These are phyloP conservation scores for Hawksworthiomyces lignivorus DNA, from an alignment of 2,329 filamentous ascomycete species.

Conservation along the genomic window DNA sequence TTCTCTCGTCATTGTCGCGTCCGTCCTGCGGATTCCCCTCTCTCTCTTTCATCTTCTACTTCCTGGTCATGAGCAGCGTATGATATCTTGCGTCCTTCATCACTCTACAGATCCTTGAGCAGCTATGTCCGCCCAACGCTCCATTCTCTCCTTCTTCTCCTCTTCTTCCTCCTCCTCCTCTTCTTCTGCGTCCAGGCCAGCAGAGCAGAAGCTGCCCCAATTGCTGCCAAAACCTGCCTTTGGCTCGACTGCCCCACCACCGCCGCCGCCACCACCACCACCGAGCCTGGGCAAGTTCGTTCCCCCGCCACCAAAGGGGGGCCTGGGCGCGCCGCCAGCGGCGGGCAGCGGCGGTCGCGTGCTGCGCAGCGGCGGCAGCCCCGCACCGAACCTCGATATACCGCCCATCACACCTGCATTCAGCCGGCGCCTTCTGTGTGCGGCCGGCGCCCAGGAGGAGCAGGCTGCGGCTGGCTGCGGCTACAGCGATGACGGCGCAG, in stretches of 20 bases:
- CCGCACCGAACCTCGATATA: slow-evolving; percentile 2
- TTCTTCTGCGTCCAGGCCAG: slow-evolving; percentile 21
- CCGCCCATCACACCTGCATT: slow-evolving; percentile 9
- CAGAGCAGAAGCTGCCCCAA: too few relatives aligned
- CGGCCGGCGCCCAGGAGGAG: slow-evolving; percentile 6
- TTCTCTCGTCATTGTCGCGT: too few relatives aligned
- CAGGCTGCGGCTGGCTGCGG: not conserved
- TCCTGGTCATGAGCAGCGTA: too few relatives aligned
- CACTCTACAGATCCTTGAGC: too few relatives aligned
- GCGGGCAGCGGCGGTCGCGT: not conserved
- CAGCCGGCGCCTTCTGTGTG: slow-evolving; percentile 15
- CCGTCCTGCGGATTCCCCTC: too few relatives aligned
- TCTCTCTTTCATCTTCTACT: too few relatives aligned
- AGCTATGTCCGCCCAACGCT: slow-evolving; percentile 32
- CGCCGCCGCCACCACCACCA: slow-evolving; percentile 13
- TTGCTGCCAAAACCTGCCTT: too few relatives aligned
- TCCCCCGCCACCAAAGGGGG: slow-evolving; percentile 8
- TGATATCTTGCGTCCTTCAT: too few relatives aligned
- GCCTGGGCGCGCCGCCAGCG: not conserved
- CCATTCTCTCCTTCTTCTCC: slow-evolving; percentile 57
- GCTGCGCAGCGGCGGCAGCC: slow-evolving; percentile 7
- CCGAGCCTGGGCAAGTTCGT: slow-evolving; percentile 8
- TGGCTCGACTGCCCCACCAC: not conserved
- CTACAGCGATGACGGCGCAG: slow-evolving; percentile 6
- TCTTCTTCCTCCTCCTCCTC: slow-evolving; percentile 30